Conservation (phyloP, 208 protist genomes). For the Leptomonas pyrrhocoris region DNA sequence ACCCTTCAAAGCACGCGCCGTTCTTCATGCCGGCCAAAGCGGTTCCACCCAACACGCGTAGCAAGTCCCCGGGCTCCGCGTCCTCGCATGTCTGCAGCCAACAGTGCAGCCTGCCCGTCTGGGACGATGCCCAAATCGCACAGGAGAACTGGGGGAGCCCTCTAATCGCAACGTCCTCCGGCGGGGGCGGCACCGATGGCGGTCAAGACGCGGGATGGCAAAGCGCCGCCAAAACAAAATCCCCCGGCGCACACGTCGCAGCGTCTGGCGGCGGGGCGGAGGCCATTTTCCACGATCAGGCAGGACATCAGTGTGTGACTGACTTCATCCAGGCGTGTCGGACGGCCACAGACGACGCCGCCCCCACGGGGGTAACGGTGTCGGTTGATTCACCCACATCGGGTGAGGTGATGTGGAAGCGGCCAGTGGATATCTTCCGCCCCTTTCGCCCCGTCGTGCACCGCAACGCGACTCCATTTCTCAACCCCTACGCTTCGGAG, state of each 20-base stretch:
- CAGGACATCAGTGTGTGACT: slow-evolving; percentile 7
- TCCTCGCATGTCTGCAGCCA: slow-evolving; percentile 24
- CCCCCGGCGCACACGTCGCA: not conserved
- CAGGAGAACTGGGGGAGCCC: slow-evolving; percentile 80
- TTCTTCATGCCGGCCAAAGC: slow-evolving; percentile 16
- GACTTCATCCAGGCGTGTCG: slow-evolving; percentile 14
- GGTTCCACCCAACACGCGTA: not conserved
- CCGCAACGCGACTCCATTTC: slow-evolving; percentile 80
- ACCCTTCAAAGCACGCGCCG: not conserved
- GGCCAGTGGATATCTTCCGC: slow-evolving; percentile 67
- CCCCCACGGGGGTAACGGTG: not conserved
- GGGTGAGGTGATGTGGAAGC: slow-evolving; percentile 56
- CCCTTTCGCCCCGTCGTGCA: slow-evolving; percentile 92
- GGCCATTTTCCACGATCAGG: slow-evolving; percentile 20
- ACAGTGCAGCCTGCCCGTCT: slow-evolving; percentile 51
- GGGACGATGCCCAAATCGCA: slow-evolving; percentile 77
- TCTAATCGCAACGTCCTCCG: slow-evolving; percentile 24
- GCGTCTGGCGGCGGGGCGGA: not conserved
- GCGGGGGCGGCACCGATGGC: not conserved
- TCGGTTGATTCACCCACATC: not conserved
- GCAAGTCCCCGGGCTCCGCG: not conserved
- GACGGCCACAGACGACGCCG: not conserved
- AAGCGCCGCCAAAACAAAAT: slow-evolving; percentile 4
- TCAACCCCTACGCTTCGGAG: slow-evolving; percentile 69
- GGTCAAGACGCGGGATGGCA: not conserved